These are phyloP conservation scores for Mucor mucedo DNA, from an alignment of 371 early-diverging fungal species.

Conservation along the genomic window DNA sequence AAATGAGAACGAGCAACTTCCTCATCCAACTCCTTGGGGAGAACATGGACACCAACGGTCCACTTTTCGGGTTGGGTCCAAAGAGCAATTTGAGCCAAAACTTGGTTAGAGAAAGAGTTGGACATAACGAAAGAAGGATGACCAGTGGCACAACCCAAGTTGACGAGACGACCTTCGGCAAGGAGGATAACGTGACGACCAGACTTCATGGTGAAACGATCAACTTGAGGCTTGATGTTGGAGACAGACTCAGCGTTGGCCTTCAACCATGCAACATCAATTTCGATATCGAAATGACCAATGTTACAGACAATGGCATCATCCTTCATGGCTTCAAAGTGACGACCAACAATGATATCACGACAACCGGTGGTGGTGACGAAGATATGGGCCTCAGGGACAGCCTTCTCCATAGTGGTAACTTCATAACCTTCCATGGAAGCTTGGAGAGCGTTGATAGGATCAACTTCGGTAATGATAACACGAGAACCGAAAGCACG, in stretches of 20 bases:
- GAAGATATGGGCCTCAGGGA: constrained; percentile 92
- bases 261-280: constrained; percentile 99
- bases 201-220: constrained; percentile 93
- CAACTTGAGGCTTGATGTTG: constrained; percentile 99
- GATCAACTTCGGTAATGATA: constrained; percentile 97
- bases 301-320: constrained; percentile 99
- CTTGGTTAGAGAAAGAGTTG: constrained; percentile 99
- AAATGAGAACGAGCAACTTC: constrained; percentile 98
- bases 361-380: constrained; percentile 99
- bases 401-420: constrained; percentile 97
- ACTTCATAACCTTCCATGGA: constrained; percentile 99
- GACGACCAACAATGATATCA: constrained; percentile 94
- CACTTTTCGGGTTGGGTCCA: constrained; percentile 91
- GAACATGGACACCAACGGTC: constrained; percentile 96
- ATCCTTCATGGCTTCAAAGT: constrained; percentile 95
- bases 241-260: constrained; percentile 85
- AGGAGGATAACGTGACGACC: constrained; percentile 96
- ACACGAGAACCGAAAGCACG: constrained; percentile 99
- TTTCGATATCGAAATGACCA: constrained; percentile 99
- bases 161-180: constrained; percentile 99
- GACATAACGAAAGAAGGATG: constrained; percentile 99
- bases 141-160: constrained; percentile 99
- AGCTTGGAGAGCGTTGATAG: constrained; percentile 99
- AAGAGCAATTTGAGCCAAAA: constrained; percentile 97
- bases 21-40: constrained; percentile 99